Percentiles rank a stretch among this genome's conserved stretches.
These are phyloP conservation scores for Isabelozyma gotoi DNA, from an alignment of 805 yeast genomes.

Conservation along the genomic window DNA sequence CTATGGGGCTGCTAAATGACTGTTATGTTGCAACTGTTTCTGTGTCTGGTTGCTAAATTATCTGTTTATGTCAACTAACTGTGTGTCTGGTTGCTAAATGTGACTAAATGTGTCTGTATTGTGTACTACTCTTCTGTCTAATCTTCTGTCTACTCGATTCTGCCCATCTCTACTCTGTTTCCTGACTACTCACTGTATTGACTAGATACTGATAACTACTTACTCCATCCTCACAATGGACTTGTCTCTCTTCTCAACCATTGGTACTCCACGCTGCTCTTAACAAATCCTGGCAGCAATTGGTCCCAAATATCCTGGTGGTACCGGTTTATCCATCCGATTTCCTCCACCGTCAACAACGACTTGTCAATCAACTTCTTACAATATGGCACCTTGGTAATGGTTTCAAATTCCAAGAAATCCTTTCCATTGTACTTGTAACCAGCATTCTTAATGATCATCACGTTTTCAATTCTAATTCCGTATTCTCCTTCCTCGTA, in stretches of 20 bases:
- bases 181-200: neutral
- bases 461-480: slow-evolving; percentile 53
- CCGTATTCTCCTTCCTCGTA: slow-evolving; percentile 62
- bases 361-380: slow-evolving; percentile 62
- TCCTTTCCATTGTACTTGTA: slow-evolving; percentile 50
- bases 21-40: too few relatives aligned
- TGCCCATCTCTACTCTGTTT: too few relatives aligned
- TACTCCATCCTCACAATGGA: slow-evolving; percentile 13
- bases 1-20: too few relatives aligned
- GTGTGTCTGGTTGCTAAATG: too few relatives aligned
- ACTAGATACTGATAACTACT: neutral
- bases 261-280: slow-evolving; percentile 35
- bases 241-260: slow-evolving; percentile 55
- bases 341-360: slow-evolving; percentile 61
- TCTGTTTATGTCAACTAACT: too few relatives aligned
- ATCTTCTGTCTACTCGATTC: too few relatives aligned
- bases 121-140: too few relatives aligned
- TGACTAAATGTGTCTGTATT: too few relatives aligned
- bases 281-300: slow-evolving; percentile 39
- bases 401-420: slow-evolving; percentile 74
- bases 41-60: too few relatives aligned
- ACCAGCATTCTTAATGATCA: slow-evolving; percentile 45
- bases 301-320: slow-evolving; percentile 57
- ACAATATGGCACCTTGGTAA: slow-evolving; percentile 86
- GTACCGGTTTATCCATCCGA: slow-evolving; percentile 65